Base-by-base conservation (phyloP, 805 yeast genomes). In the Candida xyloterini region DNA sequence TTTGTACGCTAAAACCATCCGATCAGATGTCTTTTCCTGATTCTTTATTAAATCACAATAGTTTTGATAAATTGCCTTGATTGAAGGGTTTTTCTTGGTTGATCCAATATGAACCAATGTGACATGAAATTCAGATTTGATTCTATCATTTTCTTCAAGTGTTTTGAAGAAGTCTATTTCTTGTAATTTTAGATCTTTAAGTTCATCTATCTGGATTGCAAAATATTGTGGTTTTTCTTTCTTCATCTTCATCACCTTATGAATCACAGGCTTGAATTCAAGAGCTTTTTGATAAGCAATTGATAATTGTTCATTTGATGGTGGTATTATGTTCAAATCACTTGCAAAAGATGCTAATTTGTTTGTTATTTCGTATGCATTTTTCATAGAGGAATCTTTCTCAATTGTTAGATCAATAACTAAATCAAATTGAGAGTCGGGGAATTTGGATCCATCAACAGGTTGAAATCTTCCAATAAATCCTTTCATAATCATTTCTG, bases 381-480 rank as follows among this genome's bases (percentile, higher is more conserved):
- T 84, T 1, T 47, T 42, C 26, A 74, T 53, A 0, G 84, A 71
- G 0, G 84, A 73, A 15, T 71, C 61, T 2, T 58, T 47, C 1
- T 50, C 53, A 1, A 78, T 74, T 4, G 70, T 63, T 37, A 93
- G 61, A 39, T 81, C 65, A 15, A 93, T 76, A 2, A 86, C 67
- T 10, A 66, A 44, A 56, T 86, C 91, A 65, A 90, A 91, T 26
- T 57, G 48, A 9, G 66, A 62, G 50, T 90, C 96, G 0, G 95
- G 95, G 3, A 55, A 59, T 10, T 46, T 57, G 0, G 47, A 39
- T 1, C 63, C 42, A 43, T 74, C 63, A 2, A 86, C 70, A 0
- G 78, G 76, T 55, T 87, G 85, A 52, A 81, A 86, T 41, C 93
- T 65, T 5, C 68, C 68, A 33, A 85, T 66, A 53, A 91, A 90